Evolutionary conservation across 805 yeast species (phyloP).

Genomic region (Myxozyma mucilagina): DNA sequence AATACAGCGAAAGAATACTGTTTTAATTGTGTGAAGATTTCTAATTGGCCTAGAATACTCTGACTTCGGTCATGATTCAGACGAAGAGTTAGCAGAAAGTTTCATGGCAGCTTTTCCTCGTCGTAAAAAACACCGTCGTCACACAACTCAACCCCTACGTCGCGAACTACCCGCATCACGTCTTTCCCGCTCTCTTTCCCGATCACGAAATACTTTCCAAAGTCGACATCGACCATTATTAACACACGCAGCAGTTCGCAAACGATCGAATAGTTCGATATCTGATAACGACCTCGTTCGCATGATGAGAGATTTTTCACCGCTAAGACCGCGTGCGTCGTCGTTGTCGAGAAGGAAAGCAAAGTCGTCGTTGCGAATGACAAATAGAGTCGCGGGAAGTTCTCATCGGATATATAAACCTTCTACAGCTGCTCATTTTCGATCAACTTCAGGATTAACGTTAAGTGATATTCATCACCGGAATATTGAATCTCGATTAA

Average conservation of each 20-base stretch:
- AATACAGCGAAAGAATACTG: neutral
- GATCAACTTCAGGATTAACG: neutral
- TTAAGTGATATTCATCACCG: neutral
- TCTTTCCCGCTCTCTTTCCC: neutral
- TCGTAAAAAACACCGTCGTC: neutral
- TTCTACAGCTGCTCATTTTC: neutral
- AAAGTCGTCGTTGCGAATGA: neutral
- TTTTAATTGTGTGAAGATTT: neutral
- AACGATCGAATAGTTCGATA: neutral
- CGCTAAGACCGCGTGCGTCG: constrained; percentile 1
- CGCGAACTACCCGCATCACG: neutral
- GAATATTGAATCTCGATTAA: neutral
- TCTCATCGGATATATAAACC: neutral
- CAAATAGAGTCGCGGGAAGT: neutral
- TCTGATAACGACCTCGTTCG: neutral
- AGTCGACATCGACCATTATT: neutral
- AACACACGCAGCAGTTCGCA: neutral
- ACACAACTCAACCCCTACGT: neutral
- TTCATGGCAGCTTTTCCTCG: neutral
- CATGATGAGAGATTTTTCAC: constrained; percentile 3
- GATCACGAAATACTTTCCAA: neutral
- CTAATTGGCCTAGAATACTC: neutral
- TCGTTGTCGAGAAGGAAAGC: neutral
- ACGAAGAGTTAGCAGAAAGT: constrained; percentile 1
- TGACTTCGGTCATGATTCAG: constrained; percentile 5